These are phyloP conservation scores for Canariomyces notabilis DNA, from an alignment of 2,329 filamentous ascomycete genomes.

Conservation along the genomic window DNA sequence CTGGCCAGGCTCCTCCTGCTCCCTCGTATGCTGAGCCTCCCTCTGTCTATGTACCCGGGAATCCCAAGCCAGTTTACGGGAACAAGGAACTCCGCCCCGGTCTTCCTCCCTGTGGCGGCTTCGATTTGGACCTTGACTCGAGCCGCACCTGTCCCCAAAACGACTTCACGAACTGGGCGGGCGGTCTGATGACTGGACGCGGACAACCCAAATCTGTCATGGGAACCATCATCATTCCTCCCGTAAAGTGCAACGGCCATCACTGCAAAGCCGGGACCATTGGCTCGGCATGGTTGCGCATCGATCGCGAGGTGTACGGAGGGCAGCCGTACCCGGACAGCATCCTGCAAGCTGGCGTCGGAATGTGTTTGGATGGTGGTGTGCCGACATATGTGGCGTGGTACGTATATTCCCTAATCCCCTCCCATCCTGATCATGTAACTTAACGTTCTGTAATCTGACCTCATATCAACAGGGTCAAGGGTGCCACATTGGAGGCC, in stretches of 20 bases:
- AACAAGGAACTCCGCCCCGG: not conserved
- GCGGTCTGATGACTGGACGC: constrained; percentile 48
- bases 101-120: not conserved
- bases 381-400: constrained; percentile 5
- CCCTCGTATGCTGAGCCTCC: no score
- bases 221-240: constrained; percentile 50
- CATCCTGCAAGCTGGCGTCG: constrained; percentile 54
- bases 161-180: constrained; percentile 55
- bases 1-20: not conserved
- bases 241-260: constrained; percentile 37
- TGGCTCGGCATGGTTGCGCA: constrained; percentile 47
- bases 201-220: constrained; percentile 50
- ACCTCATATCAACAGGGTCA: not conserved
- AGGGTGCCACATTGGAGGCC: no score
- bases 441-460: not conserved
- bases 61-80: no score
- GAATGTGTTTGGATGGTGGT: constrained; percentile 26
- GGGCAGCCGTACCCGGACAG: constrained; percentile 46
- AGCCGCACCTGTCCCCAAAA: constrained; percentile 25
- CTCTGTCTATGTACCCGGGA: no score
- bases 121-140: constrained; percentile 18
- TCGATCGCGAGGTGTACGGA: constrained; percentile 41
- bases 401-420: not conserved
- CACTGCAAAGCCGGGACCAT: constrained; percentile 36
- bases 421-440: not conserved